Conservation (phyloP, 352 stramenopile species). For the Phytophthora fragariae region DNA sequence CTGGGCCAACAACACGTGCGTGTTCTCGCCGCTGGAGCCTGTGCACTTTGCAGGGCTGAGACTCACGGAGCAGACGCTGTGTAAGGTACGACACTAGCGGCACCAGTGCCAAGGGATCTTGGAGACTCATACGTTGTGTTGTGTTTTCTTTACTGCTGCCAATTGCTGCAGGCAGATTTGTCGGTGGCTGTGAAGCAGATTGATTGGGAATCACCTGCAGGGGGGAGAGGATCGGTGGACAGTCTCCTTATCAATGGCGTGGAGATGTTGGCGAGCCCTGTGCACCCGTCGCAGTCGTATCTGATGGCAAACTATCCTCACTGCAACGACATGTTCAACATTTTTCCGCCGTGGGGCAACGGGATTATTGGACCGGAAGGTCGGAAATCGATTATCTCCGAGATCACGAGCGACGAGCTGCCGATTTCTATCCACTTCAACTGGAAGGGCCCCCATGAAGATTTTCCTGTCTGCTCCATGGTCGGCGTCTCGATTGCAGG, state of each 20-base stretch:
- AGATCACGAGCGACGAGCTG: constrained; percentile 55
- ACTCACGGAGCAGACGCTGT: constrained; percentile 71
- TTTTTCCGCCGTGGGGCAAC: constrained; percentile 83
- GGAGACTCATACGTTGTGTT: background rate
- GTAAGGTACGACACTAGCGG: constrained; percentile 52
- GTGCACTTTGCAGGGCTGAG: constrained; percentile 57
- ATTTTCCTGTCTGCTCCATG: constrained; percentile 78
- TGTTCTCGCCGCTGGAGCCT: constrained; percentile 57
- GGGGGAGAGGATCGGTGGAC: constrained; percentile 61
- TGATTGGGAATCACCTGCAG: constrained; percentile 67
- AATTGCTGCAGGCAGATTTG: constrained; percentile 62
- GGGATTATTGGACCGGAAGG: constrained; percentile 67
- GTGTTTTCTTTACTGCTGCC: constrained; percentile 6
- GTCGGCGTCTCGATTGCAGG: constrained; percentile 75
- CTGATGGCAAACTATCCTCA: constrained; percentile 77
- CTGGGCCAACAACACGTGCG: constrained; percentile 63
- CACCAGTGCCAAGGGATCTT: background rate
- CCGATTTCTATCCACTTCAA: constrained; percentile 59
- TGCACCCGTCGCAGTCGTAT: constrained; percentile 75
- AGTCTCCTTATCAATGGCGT: constrained; percentile 71
- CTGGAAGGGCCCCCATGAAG: constrained; percentile 67
- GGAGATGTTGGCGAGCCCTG: constrained; percentile 62
- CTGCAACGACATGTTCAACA: constrained; percentile 87
- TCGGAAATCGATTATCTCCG: constrained; percentile 68
- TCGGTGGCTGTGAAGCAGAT: constrained; percentile 86